Evolutionary conservation across 352 stramenopile species (phyloP), one percentile per base, ranked within the genome.

Genomic region (Phytopythium montanum): DNA sequence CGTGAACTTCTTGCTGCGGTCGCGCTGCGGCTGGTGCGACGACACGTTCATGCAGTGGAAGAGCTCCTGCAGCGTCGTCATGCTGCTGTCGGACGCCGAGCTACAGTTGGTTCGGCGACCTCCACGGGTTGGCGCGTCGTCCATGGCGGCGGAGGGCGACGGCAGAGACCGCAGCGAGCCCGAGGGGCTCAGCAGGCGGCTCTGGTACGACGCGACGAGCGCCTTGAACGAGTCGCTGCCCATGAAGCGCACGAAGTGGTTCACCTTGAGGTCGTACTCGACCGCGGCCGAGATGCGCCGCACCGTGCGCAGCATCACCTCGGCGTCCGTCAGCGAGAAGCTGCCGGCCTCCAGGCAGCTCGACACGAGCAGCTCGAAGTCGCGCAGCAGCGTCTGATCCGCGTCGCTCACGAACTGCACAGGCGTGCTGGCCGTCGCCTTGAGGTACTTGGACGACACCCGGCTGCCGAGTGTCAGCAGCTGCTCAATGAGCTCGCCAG

Each of bases 221-320:
- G 79, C 81, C 66, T 87, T 87, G 66, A 95, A 93, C 36, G 79
- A 90, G 21, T 85, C 73, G 49, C 82, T 92, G 31, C 73, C 72
- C 79, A 95, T 92, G 56, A 95, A 95, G 7, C 85, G 81, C 33
- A 95, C 83, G 62, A 95, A 95, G 54, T 95, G 81, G 64, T 95
- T 93, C 45, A 95, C 81, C 42, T 87, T 83, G 33, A 95, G 72
- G 29, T 92, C 75, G 44, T 86, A 75, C 59, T 95, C 83, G 59
- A 95, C 84, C 8, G 83, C 69, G 9, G 12, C 39, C 52, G 79
- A 72, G 25, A 93, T 81, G 33, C 74, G 73, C 34, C 82, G 57
- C 9, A 90, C 73, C 1, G 74, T 86, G 51, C 66, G 69, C 5
- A 85, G 65, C 66, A 92, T 63, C 31, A 76, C 68, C 33, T 88